Conservation (phyloP, 179 eudicot genomes). For the Silene vulgaris region DNA sequence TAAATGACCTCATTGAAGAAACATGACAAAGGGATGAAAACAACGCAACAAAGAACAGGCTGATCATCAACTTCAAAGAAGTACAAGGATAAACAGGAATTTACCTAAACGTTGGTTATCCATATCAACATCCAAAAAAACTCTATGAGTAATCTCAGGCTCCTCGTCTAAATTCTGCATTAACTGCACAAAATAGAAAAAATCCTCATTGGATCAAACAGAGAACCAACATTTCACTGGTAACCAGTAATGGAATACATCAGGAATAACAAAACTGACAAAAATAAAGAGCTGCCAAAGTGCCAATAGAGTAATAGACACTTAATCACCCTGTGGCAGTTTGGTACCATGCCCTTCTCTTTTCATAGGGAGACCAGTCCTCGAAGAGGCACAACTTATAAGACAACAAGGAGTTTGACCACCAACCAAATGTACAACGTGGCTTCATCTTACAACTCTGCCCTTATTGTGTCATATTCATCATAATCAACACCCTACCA, state of each 20-base stretch:
- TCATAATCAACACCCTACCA: background rate
- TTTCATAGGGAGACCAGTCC: background rate
- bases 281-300: background rate
- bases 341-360: background rate
- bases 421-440: background rate
- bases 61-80: slow-evolving; percentile 7
- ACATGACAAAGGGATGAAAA: background rate
- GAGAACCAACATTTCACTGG: background rate
- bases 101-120: slow-evolving; percentile 90
- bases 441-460: background rate
- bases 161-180: slow-evolving; percentile 42
- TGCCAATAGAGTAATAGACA: background rate
- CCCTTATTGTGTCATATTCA: background rate
- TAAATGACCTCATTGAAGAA: background rate
- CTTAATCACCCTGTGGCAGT: background rate
- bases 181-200: slow-evolving; percentile 34
- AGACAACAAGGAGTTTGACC: background rate
- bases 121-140: slow-evolving; percentile 89
- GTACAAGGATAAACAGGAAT: background rate
- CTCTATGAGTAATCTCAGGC: slow-evolving; percentile 77
- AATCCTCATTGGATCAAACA: background rate
- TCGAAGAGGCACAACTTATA: background rate
- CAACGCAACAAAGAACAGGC: background rate
- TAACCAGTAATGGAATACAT: background rate
- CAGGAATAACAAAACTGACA: background rate